Base-by-base conservation (phyloP, 2,329 filamentous ascomycete species). In the Cercospora citrullina region DNA sequence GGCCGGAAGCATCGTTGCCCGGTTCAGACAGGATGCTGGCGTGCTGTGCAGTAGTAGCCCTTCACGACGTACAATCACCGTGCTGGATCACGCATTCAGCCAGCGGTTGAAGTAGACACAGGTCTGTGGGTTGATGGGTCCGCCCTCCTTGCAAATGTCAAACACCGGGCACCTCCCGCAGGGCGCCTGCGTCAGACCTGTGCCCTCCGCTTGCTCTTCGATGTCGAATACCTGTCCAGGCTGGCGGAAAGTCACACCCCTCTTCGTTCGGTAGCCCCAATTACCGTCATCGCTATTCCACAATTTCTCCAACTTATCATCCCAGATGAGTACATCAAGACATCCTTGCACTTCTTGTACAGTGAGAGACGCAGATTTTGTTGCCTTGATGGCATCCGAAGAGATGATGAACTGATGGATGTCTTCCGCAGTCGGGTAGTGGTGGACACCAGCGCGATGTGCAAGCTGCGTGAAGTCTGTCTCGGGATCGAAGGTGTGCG, bases 141-240 rank as follows among this genome's bases (percentile, higher is more conserved):
- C 94, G 6, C 93, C 93, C 69, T 96, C 92, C 72, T 92, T 91
- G 78, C 95, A 99, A 1, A 98, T 85, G 67, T 95, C 91, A 78
- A 97, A 97, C 2, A 97, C 94, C 0, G 95, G 95, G 79, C 95
- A 99, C 65, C 89, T 86, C 1, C 94, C 94, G 79, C 95, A 99
- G 0, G 95, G 95, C 2, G 91, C 90, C 79, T 97, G 93, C 1
- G 92, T 96, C 72, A 94, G 88, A 3, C 91, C 91, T 73, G 94
- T 96, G 72, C 85, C 83, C 33, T 70, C 79, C n/a, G 81, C 83
- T 16, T 82, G 76, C 5, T 80, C 81, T 45, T 82, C 79, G 4
- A 80, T 76, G 39, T 71, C 68, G 59, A 67, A 68, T 18, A 66
- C 48, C 21, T 68, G 51, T 62, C 72, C 74, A 2, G 74, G 72